Conservation (phyloP, 1,284 basidiomycete genomes). For the Psilocybe mexicana region DNA sequence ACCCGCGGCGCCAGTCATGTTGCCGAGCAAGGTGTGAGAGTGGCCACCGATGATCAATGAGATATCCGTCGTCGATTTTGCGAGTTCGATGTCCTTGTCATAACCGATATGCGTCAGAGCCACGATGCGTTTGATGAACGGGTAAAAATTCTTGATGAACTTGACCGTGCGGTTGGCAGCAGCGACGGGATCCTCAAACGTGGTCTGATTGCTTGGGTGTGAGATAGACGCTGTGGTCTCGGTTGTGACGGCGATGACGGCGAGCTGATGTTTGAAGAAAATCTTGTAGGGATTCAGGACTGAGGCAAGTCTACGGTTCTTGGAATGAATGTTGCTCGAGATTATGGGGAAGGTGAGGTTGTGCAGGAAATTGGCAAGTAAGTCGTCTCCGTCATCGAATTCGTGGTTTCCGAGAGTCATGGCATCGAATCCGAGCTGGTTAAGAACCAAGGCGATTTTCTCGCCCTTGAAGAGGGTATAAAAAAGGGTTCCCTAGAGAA, state of each 20-base stretch:
- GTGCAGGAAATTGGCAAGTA: constrained; percentile 34
- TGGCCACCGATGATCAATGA: constrained; percentile 44
- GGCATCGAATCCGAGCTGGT: constrained; percentile 41
- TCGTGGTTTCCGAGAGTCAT: constrained; percentile 45
- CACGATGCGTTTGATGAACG: constrained; percentile 36
- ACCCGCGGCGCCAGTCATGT: constrained; percentile 36
- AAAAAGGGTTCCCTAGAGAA: constrained; percentile 35
- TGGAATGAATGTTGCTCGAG: constrained; percentile 41
- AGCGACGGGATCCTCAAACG: constrained; percentile 37
- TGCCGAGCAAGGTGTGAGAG: constrained; percentile 44
- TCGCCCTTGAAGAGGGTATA: constrained; percentile 41
- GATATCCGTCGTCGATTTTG: constrained; percentile 36
- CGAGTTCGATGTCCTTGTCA: constrained; percentile 40
- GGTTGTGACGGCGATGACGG: constrained; percentile 41
- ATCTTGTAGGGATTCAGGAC: constrained; percentile 38
- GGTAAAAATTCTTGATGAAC: constrained; percentile 31
- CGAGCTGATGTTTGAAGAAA: constrained; percentile 37
- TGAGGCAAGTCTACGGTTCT: constrained; percentile 32
- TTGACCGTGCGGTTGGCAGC: constrained; percentile 37
- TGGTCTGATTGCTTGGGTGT: constrained; percentile 34
- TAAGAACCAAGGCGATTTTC: constrained; percentile 39
- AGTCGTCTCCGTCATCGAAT: constrained; percentile 39
- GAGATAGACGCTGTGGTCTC: constrained; percentile 35
- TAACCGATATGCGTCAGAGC: constrained; percentile 47
- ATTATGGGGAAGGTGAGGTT: constrained; percentile 43